Conservation (phyloP, 208 protist genomes). For the Wallacemonas collosoma region DNA sequence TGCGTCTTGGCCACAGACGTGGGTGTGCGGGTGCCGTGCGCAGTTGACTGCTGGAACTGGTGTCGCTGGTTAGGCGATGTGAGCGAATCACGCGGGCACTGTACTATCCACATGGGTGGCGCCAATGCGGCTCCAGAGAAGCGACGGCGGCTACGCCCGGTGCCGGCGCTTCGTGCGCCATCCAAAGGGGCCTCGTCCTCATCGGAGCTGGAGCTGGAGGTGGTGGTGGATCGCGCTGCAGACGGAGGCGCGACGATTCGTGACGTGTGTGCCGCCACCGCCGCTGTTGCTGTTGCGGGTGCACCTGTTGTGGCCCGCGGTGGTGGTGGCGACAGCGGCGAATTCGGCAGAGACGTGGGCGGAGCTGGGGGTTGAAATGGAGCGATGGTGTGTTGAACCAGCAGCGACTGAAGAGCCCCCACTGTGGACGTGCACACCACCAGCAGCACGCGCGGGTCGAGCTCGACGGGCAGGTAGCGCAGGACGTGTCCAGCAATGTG, state of each 20-base stretch:
- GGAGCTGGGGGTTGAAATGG: background rate
- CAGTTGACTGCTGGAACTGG: no score
- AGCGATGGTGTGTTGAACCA: slow-evolving; percentile 1
- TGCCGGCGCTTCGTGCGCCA: no score
- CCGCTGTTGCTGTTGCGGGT: background rate
- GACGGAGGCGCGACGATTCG: no score
- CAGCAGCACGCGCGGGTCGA: slow-evolving; percentile 13
- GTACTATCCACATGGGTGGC: background rate
- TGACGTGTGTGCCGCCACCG: background rate
- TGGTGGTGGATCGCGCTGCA: no score
- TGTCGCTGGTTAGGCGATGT: background rate
- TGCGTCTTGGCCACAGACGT: background rate
- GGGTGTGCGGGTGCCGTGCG: no score
- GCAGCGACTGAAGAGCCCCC: slow-evolving; percentile 8
- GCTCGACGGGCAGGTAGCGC: slow-evolving; percentile 15
- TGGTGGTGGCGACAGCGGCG: background rate
- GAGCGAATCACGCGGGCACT: no score
- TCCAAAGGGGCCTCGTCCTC: no score
- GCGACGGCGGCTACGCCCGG: no score
- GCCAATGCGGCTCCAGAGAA: background rate
- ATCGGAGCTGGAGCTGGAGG: no score
- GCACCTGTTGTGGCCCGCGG: background rate
- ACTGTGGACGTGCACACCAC: slow-evolving; percentile 6
- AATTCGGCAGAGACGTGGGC: no score
- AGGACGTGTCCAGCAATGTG: slow-evolving; percentile 12